Conservation (phyloP, 345 rosid species). For the Cardamine occulta region DNA sequence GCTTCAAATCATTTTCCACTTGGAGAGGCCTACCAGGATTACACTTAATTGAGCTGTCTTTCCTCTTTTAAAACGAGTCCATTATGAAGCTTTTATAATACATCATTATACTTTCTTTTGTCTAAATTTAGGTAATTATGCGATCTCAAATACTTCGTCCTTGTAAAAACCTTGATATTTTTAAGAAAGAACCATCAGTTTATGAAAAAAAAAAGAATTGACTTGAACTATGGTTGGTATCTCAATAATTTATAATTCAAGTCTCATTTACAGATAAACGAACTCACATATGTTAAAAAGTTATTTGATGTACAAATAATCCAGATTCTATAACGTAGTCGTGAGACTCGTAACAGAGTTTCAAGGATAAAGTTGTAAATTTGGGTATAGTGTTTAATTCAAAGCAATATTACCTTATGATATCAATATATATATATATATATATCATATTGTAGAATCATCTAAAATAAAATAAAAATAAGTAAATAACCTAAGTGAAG, state of each 20-base stretch:
- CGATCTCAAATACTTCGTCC: neutral
- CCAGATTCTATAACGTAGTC: neutral
- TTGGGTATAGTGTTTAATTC: neutral
- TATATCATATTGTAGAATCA: neutral
- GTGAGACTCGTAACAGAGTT: neutral
- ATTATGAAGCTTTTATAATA: constrained; percentile 1
- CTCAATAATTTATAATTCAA: neutral
- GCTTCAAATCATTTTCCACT: constrained; percentile 28
- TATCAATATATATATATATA: neutral
- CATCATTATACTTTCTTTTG: neutral
- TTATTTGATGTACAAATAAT: constrained; percentile 1
- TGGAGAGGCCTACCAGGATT: constrained; percentile 36
- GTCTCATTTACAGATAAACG: neutral
- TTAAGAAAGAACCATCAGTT: neutral
- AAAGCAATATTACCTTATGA: neutral
- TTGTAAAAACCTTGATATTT: neutral
- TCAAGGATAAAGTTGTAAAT: neutral
- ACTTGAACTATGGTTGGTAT: neutral
- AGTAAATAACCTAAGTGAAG: neutral
- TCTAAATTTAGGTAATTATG: neutral
- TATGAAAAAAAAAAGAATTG: neutral
- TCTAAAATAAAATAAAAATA: neutral
- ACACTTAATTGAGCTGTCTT: constrained; percentile 43
- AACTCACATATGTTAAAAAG: neutral
- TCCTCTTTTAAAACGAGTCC: constrained; percentile 6